Evolutionary conservation across 805 yeast genomes (phyloP).

Genomic region (Pichia pseudocactophila): DNA sequence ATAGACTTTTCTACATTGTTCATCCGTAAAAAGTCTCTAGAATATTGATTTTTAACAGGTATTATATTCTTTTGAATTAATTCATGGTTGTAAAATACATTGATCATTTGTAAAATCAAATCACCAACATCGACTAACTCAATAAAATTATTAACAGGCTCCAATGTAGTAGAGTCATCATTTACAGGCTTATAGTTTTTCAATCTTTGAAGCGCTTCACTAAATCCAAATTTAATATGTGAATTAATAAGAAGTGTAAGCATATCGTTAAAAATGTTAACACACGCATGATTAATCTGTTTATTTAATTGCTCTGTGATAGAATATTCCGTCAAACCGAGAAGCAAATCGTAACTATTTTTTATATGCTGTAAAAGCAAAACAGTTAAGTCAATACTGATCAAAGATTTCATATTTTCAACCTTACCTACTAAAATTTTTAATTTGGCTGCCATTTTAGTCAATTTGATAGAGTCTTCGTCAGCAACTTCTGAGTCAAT

Average conservation of each 20-base stretch:
- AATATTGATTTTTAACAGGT: constrained; percentile 36
- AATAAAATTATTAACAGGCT: constrained; percentile 78
- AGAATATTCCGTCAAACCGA: constrained; percentile 32
- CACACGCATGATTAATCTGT: constrained; percentile 30
- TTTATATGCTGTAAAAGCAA: constrained; percentile 63
- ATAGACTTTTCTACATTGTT: constrained; percentile 62
- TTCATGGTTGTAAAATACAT: constrained; percentile 84
- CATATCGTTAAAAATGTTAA: constrained; percentile 60
- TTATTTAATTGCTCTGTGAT: constrained; percentile 23
- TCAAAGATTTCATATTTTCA: constrained; percentile 63
- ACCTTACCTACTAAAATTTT: constrained; percentile 70
- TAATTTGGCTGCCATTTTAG: constrained; percentile 72
- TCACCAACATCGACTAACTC: constrained; percentile 92
- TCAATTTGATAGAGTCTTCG: constrained; percentile 29
- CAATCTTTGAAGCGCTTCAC: constrained; percentile 64
- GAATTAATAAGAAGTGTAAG: constrained; percentile 52
- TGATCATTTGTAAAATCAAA: constrained; percentile 83
- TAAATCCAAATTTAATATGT: constrained; percentile 84
- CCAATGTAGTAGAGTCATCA: constrained; percentile 36
- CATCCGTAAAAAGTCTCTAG: constrained; percentile 69
- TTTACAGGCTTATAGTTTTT: constrained; percentile 60
- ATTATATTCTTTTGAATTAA: constrained; percentile 49
- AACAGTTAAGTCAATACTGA: constrained; percentile 74
- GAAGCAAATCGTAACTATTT: constrained; percentile 49
- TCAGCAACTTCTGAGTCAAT: constrained; percentile 15